Conservation (phyloP, 2,329 filamentous ascomycete species). For the Lasiodiplodia theobromae region DNA sequence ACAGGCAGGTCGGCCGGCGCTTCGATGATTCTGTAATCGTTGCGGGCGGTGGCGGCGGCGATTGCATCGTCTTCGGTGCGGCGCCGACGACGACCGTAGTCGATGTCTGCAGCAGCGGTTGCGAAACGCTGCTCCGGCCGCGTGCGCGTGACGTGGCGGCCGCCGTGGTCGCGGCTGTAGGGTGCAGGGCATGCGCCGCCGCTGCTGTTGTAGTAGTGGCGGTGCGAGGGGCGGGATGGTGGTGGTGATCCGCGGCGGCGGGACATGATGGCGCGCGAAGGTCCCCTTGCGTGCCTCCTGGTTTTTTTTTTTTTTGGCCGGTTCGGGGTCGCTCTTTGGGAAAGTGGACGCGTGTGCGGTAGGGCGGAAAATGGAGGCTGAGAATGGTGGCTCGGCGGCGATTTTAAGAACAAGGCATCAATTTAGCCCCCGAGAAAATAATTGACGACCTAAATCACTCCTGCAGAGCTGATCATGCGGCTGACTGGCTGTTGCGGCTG, state of each 20-base stretch:
- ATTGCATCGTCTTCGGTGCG: not conserved
- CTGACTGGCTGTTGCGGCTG: not conserved
- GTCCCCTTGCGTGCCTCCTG: too few species aligned
- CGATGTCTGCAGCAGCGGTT: not conserved
- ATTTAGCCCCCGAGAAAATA: too few species aligned
- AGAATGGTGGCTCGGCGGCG: too few species aligned
- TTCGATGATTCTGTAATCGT: not conserved
- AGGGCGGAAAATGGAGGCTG: not conserved
- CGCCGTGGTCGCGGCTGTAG: not conserved
- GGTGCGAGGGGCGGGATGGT: not conserved
- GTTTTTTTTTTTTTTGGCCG: too few species aligned
- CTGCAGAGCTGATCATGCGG: too few species aligned
- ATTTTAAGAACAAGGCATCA: too few species aligned
- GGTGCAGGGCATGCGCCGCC: not conserved
- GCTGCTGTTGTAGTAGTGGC: not conserved
- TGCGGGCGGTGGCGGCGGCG: not conserved
- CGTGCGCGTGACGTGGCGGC: constrained; percentile 13
- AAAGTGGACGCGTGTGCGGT: too few species aligned
- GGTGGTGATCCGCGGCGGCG: not conserved
- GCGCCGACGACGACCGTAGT: not conserved
- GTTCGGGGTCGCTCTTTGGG: too few species aligned
- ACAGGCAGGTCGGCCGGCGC: too few species aligned
- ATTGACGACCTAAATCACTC: not conserved
- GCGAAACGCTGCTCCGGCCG: constrained; percentile 11
- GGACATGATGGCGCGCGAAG: not conserved